phyloP scores from a whole-genome alignment of 2,329 filamentous ascomycete species.

The Aspergillus aculeatus region DNA sequence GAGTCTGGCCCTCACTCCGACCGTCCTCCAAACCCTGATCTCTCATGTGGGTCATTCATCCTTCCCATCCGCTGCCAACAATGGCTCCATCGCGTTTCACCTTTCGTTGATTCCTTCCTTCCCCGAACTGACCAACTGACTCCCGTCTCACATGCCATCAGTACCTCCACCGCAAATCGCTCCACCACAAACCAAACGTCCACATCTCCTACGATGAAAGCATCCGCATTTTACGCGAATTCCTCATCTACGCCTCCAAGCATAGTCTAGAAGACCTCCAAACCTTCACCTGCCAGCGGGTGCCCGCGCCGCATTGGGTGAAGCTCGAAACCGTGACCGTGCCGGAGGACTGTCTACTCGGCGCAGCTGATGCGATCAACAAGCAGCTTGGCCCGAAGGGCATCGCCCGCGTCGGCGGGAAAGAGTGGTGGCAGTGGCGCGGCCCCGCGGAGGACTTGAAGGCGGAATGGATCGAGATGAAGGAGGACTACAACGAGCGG shows the following conservation, averaged over 20 bases:
- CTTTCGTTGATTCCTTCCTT: background rate
- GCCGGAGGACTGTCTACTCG: constrained; percentile 60
- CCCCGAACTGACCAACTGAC: background rate
- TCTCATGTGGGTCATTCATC: constrained; percentile 66
- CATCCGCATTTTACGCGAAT: constrained; percentile 79
- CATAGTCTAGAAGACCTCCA: constrained; percentile 93
- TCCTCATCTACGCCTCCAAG: constrained; percentile 79
- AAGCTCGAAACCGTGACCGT: constrained; percentile 70
- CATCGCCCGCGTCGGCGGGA: constrained; percentile 72
- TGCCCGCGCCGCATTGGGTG: constrained; percentile 86
- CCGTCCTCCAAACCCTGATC: constrained; percentile 80
- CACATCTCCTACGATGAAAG: constrained; percentile 95
- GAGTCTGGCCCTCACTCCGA: constrained; percentile 79
- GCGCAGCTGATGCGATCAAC: constrained; percentile 66
- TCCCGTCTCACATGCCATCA: constrained; percentile 37
- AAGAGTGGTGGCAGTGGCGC: constrained; percentile 88
- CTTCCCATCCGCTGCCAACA: background rate
- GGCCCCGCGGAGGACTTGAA: constrained; percentile 63
- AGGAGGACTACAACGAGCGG: constrained; percentile 71
- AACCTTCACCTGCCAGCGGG: constrained; percentile 86
- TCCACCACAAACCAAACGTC: constrained; percentile 76
- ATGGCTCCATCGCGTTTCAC: background rate
- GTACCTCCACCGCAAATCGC: constrained; percentile 78
- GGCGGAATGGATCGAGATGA: constrained; percentile 98
- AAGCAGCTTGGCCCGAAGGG: constrained; percentile 77